phyloP scores from a whole-genome alignment of 106 monocot genomes.

The Dendrobium nobile region DNA sequence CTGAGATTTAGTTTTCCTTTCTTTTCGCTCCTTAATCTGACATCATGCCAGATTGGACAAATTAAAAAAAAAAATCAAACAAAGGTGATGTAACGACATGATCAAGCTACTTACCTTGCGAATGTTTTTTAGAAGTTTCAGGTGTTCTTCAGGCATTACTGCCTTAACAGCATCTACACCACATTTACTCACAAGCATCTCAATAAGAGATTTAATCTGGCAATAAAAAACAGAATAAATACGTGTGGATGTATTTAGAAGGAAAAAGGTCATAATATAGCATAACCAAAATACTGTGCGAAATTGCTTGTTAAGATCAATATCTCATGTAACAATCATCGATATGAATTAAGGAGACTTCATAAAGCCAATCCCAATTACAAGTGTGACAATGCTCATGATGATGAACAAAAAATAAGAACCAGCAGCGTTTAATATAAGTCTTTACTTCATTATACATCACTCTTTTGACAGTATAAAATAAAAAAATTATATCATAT shows the following conservation, averaged over 20 bases:
- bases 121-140: constrained; percentile 86
- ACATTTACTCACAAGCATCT: constrained; percentile 92
- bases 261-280: neutral
- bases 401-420: neutral
- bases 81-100: neutral
- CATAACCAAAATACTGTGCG: neutral
- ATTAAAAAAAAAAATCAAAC: neutral
- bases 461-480: neutral
- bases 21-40: constrained; percentile 70
- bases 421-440: neutral
- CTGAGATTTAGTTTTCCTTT: constrained; percentile 59
- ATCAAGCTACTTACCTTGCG: constrained; percentile 48
- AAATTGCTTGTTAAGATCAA: neutral
- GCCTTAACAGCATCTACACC: constrained; percentile 89
- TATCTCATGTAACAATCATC: neutral
- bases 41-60: neutral
- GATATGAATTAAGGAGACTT: neutral
- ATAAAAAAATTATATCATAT: neutral
- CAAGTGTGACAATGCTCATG: neutral
- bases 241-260: neutral
- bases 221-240: neutral
- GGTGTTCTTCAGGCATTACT: constrained; percentile 94
- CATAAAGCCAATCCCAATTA: neutral
- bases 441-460: neutral
- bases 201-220: constrained; percentile 79